Percentiles rank a stretch among this genome's conserved stretches.
phyloP scores from a whole-genome alignment of 257 asterid genomes.

The Nicotiana tabacum region DNA sequence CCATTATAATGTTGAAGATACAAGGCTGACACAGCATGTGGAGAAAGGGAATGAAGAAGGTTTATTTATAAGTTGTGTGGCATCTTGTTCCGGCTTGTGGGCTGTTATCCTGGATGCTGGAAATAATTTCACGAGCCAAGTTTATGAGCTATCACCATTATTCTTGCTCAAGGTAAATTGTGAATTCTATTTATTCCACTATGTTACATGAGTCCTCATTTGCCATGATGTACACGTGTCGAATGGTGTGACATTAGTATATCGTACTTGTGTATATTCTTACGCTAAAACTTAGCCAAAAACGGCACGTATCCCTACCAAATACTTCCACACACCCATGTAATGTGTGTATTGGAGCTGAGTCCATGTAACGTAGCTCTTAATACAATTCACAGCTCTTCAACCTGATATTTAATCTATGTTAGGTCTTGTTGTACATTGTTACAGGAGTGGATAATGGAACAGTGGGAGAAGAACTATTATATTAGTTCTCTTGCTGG shows the following conservation, averaged over 20 bases:
- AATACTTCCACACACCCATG: not conserved
- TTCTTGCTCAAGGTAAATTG: slow-evolving; percentile 38
- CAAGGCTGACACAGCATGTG: slow-evolving; percentile 38
- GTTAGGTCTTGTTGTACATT: not conserved
- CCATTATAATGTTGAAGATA: slow-evolving; percentile 38
- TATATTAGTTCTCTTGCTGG: slow-evolving; percentile 45
- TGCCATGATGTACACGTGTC: slow-evolving; percentile 6
- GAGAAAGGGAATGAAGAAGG: slow-evolving; percentile 36
- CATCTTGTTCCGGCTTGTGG: slow-evolving; percentile 43
- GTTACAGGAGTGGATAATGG: slow-evolving; percentile 46
- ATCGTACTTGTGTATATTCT: not conserved
- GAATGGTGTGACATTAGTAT: not conserved
- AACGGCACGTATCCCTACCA: not conserved
- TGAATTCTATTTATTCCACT: not conserved
- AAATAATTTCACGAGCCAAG: slow-evolving; percentile 35
- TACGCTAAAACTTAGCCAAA: not conserved
- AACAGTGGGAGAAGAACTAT: slow-evolving; percentile 46
- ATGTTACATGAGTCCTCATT: not conserved
- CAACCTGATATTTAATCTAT: not conserved
- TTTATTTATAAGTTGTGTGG: slow-evolving; percentile 34
- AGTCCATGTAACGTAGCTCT: not conserved
- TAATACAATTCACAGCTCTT: not conserved
- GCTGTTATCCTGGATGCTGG: slow-evolving; percentile 50
- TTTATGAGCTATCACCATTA: slow-evolving; percentile 32
- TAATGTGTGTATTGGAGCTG: not conserved